Base-by-base conservation (phyloP, 2,329 filamentous ascomycete species). In the Ascochyta koolunga region DNA sequence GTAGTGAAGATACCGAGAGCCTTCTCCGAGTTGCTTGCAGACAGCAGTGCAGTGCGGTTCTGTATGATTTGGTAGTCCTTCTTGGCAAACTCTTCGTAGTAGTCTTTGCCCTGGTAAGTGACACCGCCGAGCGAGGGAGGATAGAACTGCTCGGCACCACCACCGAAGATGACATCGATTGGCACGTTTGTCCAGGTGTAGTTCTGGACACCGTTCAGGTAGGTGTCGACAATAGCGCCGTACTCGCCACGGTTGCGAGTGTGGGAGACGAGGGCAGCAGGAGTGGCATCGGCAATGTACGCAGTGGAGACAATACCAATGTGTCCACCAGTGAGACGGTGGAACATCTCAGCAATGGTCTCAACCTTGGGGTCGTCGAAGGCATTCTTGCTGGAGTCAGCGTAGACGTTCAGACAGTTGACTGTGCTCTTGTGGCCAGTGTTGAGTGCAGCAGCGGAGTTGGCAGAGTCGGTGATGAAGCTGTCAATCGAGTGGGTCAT, bases 321-420 rank as follows among this genome's bases (percentile, higher is more conserved):
- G 51, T 80, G 79, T 62, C 85, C 80, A 54, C 86, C 82, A 74
- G 83, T 86, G 47, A 91, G 80, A 51, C 91, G 87, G 63, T 84
- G 82, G 76, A 93, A 87, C 52, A 95, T 81, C 75, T 92, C 89
- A 19, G 89, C 86, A 69, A 96, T 90, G 13, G 87, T 91, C 79
- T 95, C 91, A 19, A 96, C 84, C 78, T 93, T 95, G 48, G 91
- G 91, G 68, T 96, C 91, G 69, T 96, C 91, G 60, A 91, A 91
- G 2, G 82, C 77, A 64, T 88, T 82, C 11, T 83, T 79, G 41
- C 88, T 91, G 0, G 89, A 91, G 71, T 96, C 91, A 36, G 82
- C 89, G 55, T 95, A 93, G 27, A 93, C 88, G 74, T 88, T 89
- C 76, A 95, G 84, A 24, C 89, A 89, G 68, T 95, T 93, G 61